Percentiles rank a stretch among this genome's conserved stretches.
Conservation (phyloP, 345 rosid species). For the Isatis tinctoria region DNA sequence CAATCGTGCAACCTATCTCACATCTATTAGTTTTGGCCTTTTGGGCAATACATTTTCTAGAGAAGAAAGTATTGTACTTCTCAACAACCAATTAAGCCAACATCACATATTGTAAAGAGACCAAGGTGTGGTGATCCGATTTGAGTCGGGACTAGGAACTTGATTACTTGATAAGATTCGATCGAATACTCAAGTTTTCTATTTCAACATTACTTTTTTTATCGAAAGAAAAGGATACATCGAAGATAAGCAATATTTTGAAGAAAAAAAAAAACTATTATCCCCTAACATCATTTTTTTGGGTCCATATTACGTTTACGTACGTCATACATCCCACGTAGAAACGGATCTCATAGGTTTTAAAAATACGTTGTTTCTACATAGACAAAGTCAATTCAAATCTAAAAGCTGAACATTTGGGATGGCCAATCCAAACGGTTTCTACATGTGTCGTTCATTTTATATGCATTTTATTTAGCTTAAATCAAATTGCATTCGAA, state of each 20-base stretch:
- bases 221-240: not conserved
- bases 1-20: conserved; percentile 12
- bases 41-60: not conserved
- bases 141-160: not conserved
- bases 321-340: not conserved
- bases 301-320: too few species aligned
- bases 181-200: not conserved
- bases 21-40: not conserved
- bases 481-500: not conserved
- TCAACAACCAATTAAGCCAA: not conserved
- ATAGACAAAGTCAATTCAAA: not conserved
- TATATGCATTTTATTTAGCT: not conserved
- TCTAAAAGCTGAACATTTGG: not conserved
- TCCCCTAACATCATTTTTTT: not conserved
- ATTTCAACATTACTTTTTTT: not conserved
- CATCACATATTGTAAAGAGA: not conserved
- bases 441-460: not conserved
- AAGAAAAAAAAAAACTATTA: too few species aligned
- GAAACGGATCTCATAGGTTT: not conserved
- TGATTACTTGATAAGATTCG: not conserved
- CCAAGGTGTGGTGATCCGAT: not conserved
- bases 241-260: not conserved
- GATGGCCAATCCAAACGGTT: not conserved
- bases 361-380: not conserved
- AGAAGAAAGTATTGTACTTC: not conserved